Evolutionary conservation across 1,284 basidiomycete species (phyloP).

Genomic region (Cryptococcus jaspeensis): DNA sequence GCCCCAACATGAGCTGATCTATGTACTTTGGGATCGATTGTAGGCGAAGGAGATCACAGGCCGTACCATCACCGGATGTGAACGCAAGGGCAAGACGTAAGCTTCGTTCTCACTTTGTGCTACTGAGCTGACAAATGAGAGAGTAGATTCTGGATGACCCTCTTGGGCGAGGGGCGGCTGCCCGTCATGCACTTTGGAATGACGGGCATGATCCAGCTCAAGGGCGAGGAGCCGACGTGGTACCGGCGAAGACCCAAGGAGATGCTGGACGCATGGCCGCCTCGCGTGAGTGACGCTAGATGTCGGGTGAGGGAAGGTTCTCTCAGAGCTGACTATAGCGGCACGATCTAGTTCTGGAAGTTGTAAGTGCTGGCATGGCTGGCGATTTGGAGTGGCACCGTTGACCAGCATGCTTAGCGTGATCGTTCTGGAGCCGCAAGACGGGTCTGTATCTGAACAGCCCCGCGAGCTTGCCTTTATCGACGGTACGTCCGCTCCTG

Average conservation of each 20-base stretch:
- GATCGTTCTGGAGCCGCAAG: constrained; percentile 39
- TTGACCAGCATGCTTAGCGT: constrained; percentile 48
- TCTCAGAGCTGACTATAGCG: not conserved
- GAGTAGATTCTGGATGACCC: constrained; percentile 64
- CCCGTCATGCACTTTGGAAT: constrained; percentile 80
- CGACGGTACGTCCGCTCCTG: constrained; percentile 31
- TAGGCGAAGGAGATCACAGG: constrained; percentile 64
- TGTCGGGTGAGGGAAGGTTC: not conserved
- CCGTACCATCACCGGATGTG: constrained; percentile 61
- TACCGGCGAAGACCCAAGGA: constrained; percentile 63
- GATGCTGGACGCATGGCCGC: constrained; percentile 66
- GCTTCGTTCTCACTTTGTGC: constrained; percentile 6
- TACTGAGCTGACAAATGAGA: not conserved
- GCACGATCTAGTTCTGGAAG: constrained; percentile 31
- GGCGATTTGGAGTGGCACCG: not conserved
- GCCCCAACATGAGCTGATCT: not conserved
- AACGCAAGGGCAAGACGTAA: constrained; percentile 69
- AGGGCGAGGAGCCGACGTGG: constrained; percentile 61
- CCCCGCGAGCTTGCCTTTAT: constrained; percentile 45
- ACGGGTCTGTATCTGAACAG: constrained; percentile 29
- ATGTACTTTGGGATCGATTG: not conserved
- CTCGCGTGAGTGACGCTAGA: constrained; percentile 58
- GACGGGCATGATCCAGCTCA: constrained; percentile 74
- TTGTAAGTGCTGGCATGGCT: constrained; percentile 32
- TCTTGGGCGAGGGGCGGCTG: constrained; percentile 63